These are phyloP conservation scores for Plasmodium relictum DNA, from an alignment of 169 alveolate genomes.

Conservation along the genomic window DNA sequence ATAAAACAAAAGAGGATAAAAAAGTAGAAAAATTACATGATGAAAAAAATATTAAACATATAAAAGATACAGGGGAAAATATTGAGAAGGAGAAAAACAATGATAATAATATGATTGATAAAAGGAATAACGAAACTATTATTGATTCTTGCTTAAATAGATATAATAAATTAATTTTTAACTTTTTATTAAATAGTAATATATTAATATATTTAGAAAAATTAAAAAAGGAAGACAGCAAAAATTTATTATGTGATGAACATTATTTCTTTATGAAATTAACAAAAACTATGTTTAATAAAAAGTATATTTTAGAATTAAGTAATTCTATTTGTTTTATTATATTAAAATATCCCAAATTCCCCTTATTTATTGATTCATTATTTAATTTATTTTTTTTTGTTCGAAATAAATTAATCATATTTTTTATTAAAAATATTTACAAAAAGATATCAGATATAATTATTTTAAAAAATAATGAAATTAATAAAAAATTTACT, in stretches of 20 bases:
- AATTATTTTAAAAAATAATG: constrained; percentile 13
- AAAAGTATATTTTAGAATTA: constrained; percentile 17
- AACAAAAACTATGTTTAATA: constrained; percentile 21
- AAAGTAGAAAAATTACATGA: not conserved
- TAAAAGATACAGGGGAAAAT: not conserved
- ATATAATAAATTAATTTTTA: not conserved
- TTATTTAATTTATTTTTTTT: constrained; percentile 36
- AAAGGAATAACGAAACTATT: not conserved
- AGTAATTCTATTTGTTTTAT: not conserved
- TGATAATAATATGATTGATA: too few relatives aligned
- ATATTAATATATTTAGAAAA: constrained; percentile 38
- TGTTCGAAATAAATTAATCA: constrained; percentile 25
- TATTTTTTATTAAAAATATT: constrained; percentile 27
- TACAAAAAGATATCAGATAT: constrained; percentile 22
- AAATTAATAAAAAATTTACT: constrained; percentile 42
- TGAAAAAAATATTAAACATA: not conserved
- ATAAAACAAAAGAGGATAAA: not conserved
- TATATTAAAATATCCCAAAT: constrained; percentile 26
- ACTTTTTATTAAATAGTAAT: constrained; percentile 27
- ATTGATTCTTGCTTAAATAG: not conserved
- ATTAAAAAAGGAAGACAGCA: constrained; percentile 21
- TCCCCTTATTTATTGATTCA: constrained; percentile 24
- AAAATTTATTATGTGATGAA: constrained; percentile 22
- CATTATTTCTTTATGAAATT: constrained; percentile 31
- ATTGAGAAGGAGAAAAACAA: not conserved